These are phyloP conservation scores for Buddleja alternifolia DNA, from an alignment of 257 asterid species.

Conservation along the genomic window DNA sequence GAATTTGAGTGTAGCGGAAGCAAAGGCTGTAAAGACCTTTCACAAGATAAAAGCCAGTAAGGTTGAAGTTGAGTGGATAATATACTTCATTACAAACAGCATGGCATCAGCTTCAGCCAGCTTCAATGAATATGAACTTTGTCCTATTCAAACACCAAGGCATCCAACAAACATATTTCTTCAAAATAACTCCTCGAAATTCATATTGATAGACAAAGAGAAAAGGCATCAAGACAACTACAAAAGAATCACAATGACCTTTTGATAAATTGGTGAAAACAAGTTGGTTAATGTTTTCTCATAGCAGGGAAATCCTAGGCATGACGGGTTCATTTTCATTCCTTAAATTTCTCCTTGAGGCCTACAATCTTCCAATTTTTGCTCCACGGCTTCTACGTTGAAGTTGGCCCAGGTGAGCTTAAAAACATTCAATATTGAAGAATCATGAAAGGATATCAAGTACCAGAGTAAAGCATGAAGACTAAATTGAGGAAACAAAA, in stretches of 20 bases:
- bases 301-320: background rate
- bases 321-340: background rate
- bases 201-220: background rate
- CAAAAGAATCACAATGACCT: background rate
- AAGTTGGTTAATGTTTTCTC: background rate
- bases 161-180: background rate
- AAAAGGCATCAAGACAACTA: background rate
- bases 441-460: background rate
- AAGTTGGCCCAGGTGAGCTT: background rate
- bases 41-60: conserved; percentile 43
- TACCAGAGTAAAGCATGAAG: background rate
- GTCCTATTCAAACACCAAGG: background rate
- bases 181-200: background rate
- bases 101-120: too few relatives aligned
- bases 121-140: too few relatives aligned
- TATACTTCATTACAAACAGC: background rate
- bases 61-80: conserved; percentile 31
- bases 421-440: background rate
- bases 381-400: background rate
- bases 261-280: background rate
- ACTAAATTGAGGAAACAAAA: background rate
- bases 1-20: conserved; percentile 72
- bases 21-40: conserved; percentile 85
- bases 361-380: background rate
- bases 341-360: background rate